These are phyloP conservation scores for Monosiga brevicollis DNA, from an alignment of 78 protist genomes.

Conservation along the genomic window DNA sequence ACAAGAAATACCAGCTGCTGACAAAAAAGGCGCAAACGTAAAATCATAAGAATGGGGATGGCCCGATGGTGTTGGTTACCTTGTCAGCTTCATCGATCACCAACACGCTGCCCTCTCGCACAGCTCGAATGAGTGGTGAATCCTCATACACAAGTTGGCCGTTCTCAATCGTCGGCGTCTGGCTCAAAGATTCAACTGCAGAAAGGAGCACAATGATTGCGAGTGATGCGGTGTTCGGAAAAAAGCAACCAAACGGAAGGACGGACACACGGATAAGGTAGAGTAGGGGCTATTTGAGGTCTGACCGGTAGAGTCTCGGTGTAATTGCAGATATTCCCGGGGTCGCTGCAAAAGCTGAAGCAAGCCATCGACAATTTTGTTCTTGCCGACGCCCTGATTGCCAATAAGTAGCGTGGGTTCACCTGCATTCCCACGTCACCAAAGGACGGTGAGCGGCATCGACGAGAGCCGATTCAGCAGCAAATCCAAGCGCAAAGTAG, in stretches of 20 bases:
- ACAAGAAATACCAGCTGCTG: too few species aligned
- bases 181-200: slow-evolving; percentile 40
- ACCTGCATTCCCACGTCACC: too few species aligned
- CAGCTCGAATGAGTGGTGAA: slow-evolving; percentile 61
- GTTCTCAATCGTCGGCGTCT: slow-evolving; percentile 20
- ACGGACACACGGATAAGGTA: neutral
- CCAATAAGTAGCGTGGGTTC: slow-evolving; percentile 48
- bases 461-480: too few species aligned
- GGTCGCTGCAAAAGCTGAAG: slow-evolving; percentile 17
- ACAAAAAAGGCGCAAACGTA: too few species aligned
- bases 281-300: neutral
- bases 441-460: too few species aligned
- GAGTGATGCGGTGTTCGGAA: too few species aligned
- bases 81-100: slow-evolving; percentile 77
- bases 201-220: too few species aligned
- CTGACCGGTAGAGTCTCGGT: slow-evolving; percentile 63
- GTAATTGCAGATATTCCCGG: slow-evolving; percentile 74
- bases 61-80: too few species aligned
- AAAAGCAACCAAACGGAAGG: neutral
- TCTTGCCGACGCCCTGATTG: slow-evolving; percentile 75
- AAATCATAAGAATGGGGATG: too few species aligned
- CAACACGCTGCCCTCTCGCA: slow-evolving; percentile 34
- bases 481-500: too few species aligned
- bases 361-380: slow-evolving; percentile 53
- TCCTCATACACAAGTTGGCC: slow-evolving; percentile 38